Conservation (phyloP, 2,329 filamentous ascomycete species). For the Nigrospora sphaerica region DNA sequence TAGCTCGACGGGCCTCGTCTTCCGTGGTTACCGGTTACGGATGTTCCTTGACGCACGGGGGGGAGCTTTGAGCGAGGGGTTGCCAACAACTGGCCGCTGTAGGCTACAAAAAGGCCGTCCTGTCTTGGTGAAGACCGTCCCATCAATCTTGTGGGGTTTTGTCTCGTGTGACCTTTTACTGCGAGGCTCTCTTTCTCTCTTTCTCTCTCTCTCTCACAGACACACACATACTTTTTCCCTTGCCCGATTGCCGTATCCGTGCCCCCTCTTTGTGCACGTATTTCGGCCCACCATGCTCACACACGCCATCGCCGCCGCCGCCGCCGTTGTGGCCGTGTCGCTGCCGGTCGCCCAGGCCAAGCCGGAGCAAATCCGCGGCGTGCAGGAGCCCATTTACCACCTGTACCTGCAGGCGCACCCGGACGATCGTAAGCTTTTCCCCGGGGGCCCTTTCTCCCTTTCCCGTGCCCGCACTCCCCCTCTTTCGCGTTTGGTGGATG, state of each 20-base stretch:
- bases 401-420: slow-evolving; percentile 42
- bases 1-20: not conserved
- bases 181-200: no score
- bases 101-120: no score
- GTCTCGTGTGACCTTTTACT: no score
- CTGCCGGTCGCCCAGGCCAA: slow-evolving; percentile 23
- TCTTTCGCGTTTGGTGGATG: not conserved
- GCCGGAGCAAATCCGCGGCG: slow-evolving; percentile 41
- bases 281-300: slow-evolving; percentile 9
- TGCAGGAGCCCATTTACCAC: slow-evolving; percentile 42
- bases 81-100: no score
- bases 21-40: not conserved
- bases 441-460: not conserved
- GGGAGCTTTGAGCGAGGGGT: no score
- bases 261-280: no score
- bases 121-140: no score
- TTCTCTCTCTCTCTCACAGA: no score
- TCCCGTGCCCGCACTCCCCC: no score
- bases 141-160: no score
- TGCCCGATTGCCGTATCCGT: no score
- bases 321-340: slow-evolving; percentile 4
- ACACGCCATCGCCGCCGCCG: slow-evolving; percentile 5
- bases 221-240: no score
- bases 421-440: slow-evolving; percentile 25
- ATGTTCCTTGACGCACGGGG: not conserved